phyloP scores from a whole-genome alignment of 2,329 filamentous ascomycete species.

The Pestalotiopsis sp. region DNA sequence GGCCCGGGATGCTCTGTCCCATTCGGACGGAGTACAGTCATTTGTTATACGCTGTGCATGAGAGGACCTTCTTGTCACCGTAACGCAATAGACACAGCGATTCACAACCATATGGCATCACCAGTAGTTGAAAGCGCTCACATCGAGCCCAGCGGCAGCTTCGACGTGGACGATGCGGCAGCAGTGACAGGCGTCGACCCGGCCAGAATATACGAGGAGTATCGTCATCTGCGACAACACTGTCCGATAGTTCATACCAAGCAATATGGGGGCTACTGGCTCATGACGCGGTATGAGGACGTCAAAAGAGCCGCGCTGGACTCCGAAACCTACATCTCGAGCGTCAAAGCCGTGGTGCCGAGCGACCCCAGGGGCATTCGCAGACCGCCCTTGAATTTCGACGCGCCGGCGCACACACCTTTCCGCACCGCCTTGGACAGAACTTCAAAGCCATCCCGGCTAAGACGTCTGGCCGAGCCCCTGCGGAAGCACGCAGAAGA shows the following conservation, averaged over 20 bases:
- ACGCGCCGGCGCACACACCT: slow-evolving; percentile 23
- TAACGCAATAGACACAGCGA: not conserved
- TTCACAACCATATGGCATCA: not conserved
- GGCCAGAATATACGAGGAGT: slow-evolving; percentile 21
- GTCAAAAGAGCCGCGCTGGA: slow-evolving; percentile 23
- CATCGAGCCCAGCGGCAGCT: not conserved
- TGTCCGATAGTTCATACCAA: slow-evolving; percentile 22
- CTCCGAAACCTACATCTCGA: slow-evolving; percentile 20
- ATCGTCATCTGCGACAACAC: slow-evolving; percentile 19
- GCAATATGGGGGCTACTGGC: slow-evolving; percentile 24
- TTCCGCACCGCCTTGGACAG: slow-evolving; percentile 23
- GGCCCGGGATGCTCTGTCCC: not conserved
- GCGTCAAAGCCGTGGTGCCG: slow-evolving; percentile 20
- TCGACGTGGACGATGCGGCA: slow-evolving; percentile 20
- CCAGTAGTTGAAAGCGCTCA: not conserved
- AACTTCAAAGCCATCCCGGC: slow-evolving; percentile 21
- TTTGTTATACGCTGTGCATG: not conserved
- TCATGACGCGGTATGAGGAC: slow-evolving; percentile 24
- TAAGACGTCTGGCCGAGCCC: slow-evolving; percentile 18
- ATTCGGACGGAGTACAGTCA: not conserved
- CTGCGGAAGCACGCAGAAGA: slow-evolving; percentile 18
- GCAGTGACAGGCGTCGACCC: slow-evolving; percentile 23
- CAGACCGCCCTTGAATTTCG: slow-evolving; percentile 24
- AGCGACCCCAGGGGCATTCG: slow-evolving; percentile 21
- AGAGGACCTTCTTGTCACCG: not conserved